These are phyloP conservation scores for Viola pubescens DNA, from an alignment of 441 rosid species.

Conservation along the genomic window DNA sequence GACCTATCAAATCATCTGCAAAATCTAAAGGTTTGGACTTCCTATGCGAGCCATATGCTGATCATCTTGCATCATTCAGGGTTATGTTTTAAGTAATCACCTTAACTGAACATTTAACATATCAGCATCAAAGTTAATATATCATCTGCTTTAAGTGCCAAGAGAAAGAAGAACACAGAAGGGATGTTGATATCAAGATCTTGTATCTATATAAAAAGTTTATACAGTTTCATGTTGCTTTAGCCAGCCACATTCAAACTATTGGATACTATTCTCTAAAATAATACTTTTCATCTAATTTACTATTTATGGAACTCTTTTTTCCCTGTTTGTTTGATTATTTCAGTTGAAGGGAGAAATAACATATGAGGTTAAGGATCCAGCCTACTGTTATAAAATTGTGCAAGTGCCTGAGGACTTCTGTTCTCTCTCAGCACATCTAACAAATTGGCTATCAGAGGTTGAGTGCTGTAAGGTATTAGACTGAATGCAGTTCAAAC, in stretches of 20 bases:
- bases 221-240: too few species aligned
- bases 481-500: too few species aligned
- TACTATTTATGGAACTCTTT: not conserved
- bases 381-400: slow-evolving; percentile 67
- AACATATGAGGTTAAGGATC: slow-evolving; percentile 72
- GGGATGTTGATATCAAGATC: not conserved
- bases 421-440: slow-evolving; percentile 51
- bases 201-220: too few species aligned
- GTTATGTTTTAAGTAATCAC: not conserved
- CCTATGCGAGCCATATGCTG: not conserved
- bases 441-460: slow-evolving; percentile 77
- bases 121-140: not conserved
- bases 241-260: not conserved
- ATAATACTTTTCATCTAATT: not conserved
- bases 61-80: not conserved
- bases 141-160: not conserved
- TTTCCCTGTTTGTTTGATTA: slow-evolving; percentile 19
- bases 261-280: not conserved
- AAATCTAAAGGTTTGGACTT: slow-evolving; percentile 57
- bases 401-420: slow-evolving; percentile 50
- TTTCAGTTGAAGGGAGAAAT: slow-evolving; percentile 76
- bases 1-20: slow-evolving; percentile 57
- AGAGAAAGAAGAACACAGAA: not conserved
- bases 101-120: slow-evolving; percentile 1
- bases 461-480: slow-evolving; percentile 70